Base-by-base conservation (phyloP, 805 yeast genomes). In the Yarrowia deformans region DNA sequence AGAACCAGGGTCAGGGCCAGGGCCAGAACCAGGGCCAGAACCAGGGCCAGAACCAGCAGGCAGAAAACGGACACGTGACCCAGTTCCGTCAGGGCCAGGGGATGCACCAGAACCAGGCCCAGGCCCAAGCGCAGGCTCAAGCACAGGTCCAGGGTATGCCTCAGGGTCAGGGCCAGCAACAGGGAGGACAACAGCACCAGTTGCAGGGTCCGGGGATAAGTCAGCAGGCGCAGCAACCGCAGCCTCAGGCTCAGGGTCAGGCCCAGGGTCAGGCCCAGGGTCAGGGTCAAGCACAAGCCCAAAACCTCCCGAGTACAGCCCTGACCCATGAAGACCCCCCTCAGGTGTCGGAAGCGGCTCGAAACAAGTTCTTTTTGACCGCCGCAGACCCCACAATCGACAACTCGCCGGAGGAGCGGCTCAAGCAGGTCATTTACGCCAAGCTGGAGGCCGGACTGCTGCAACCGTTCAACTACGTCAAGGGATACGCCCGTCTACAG, bases 351-450 rank as follows among this genome's bases (percentile, higher is more conserved):
- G 72, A 73, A 67, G 54, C 95, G 1, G 97, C 97, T 1, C 84
- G 92, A 72, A 98, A 93, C 76, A 93, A 93, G 78, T 94, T 94
- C 79, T 93, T 94, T 80, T 80, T 94, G 61, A 94, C 98, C 0
- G 98, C 98, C 0, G 98, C 98, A 0, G 98, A 94, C 77, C 98
- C 98, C 6, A 90, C 97, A 0, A 91, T 94, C 1, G 97, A 92
- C 72, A 89, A 90, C 45, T 90, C 97, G 0, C 97, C 98, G 0
- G 98, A 93, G 75, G 98, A 93, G 76, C 84, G 98, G 70, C 82
- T 94, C 73, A 92, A 91, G 75, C 96, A 93, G 76, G 98, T 94
- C 12, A 93, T 94, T 74, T 90, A 91, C 75, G 98, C 98, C 18
- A 94, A 94, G 75, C 80, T 93, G 52, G 97, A 91, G 77, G 98